Evolutionary conservation across 2,329 filamentous ascomycete species (phyloP).

Genomic region (Chaetomium sp.): DNA sequence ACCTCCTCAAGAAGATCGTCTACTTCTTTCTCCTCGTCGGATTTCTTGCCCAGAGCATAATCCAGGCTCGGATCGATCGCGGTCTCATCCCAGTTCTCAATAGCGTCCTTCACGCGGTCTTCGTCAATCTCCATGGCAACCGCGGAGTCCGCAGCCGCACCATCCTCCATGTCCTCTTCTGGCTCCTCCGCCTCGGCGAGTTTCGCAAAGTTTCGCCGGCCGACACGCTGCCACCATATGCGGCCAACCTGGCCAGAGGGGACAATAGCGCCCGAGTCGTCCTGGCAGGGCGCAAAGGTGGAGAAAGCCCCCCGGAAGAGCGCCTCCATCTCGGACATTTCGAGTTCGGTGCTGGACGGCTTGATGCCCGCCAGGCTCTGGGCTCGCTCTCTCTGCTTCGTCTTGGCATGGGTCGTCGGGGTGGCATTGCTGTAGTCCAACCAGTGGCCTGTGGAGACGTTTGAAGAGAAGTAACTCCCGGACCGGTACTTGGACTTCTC

Average conservation of each 20-base stretch:
- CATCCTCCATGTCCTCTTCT: slow-evolving; percentile 43
- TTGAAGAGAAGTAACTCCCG: slow-evolving; percentile 67
- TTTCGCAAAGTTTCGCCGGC: slow-evolving; percentile 66
- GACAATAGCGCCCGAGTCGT: slow-evolving; percentile 71
- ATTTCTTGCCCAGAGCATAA: slow-evolving; percentile 54
- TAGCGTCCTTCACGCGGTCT: slow-evolving; percentile 53
- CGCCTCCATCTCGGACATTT: slow-evolving; percentile 70
- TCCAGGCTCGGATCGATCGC: slow-evolving; percentile 61
- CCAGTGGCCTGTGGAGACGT: slow-evolving; percentile 68
- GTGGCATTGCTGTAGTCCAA: slow-evolving; percentile 69
- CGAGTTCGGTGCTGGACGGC: slow-evolving; percentile 56
- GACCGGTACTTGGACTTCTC: slow-evolving; percentile 57
- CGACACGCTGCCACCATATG: slow-evolving; percentile 76
- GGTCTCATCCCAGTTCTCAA: slow-evolving; percentile 61
- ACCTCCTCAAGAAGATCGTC: slow-evolving; percentile 74
- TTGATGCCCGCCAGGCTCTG: slow-evolving; percentile 66
- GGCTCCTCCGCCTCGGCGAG: slow-evolving; percentile 57
- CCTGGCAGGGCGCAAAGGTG: slow-evolving; percentile 75
- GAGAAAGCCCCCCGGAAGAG: slow-evolving; percentile 78
- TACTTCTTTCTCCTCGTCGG: slow-evolving; percentile 59
- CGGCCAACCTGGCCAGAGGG: slow-evolving; percentile 67
- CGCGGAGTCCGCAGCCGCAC: slow-evolving; percentile 41
- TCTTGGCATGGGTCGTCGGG: slow-evolving; percentile 55
- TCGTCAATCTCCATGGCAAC: slow-evolving; percentile 51
- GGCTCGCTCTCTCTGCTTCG: slow-evolving; percentile 71